A percentile compares a stretch with the other conserved stretches of the same genome.
Evolutionary conservation across 495 filamentous ascomycete species (phyloP).

Genomic region (Parathielavia hyrcaniae): DNA sequence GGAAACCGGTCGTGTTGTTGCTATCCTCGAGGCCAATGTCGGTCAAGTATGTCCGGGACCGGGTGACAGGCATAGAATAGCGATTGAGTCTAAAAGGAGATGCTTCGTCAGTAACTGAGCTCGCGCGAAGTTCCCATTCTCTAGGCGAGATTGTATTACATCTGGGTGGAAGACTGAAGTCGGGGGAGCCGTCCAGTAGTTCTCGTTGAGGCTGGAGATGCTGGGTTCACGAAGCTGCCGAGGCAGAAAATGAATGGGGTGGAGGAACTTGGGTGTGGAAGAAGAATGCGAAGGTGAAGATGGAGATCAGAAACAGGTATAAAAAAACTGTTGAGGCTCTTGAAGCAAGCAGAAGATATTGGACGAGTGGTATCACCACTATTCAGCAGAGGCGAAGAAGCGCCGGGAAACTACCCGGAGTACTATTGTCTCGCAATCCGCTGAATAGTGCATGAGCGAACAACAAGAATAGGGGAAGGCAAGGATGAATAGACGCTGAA

Average conservation of each 20-base stretch:
- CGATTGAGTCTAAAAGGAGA: slow-evolving; percentile 58
- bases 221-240: not conserved
- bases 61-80: slow-evolving; percentile 82
- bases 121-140: slow-evolving; percentile 3
- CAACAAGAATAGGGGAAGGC: not conserved
- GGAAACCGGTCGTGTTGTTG: slow-evolving; percentile 67
- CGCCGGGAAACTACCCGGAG: not conserved
- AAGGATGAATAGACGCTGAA: not conserved
- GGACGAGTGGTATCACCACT: not conserved
- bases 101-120: slow-evolving; percentile 17
- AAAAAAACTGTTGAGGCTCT: not conserved
- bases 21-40: slow-evolving; percentile 58
- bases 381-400: slow-evolving; percentile 4
- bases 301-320: not conserved
- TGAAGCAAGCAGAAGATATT: not conserved
- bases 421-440: slow-evolving; percentile 7
- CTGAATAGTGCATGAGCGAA: slow-evolving; percentile 1
- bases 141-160: slow-evolving; percentile 3
- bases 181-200: slow-evolving; percentile 3
- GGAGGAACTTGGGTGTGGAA: not conserved
- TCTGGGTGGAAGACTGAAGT: not conserved
- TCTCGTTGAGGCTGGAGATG: not conserved
- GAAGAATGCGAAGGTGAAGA: not conserved
- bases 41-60: slow-evolving; percentile 52
- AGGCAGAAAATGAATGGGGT: not conserved